A percentile compares a stretch with the other conserved stretches of the same genome.
phyloP scores from a whole-genome alignment of 306 rosid species.

The Castanopsis chinensis region DNA sequence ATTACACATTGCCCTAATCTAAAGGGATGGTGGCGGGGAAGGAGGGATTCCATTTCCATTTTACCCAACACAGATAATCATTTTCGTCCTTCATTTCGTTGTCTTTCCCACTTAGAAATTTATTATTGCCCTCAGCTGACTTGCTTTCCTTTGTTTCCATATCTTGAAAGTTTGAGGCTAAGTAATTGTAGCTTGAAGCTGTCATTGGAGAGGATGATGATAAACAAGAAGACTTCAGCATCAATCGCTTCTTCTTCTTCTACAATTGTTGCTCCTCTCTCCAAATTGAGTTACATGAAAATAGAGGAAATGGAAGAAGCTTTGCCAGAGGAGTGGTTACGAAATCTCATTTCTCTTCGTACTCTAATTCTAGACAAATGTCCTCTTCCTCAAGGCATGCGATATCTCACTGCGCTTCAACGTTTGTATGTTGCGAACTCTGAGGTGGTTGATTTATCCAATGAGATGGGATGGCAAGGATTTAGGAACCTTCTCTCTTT shows the following conservation, averaged over 20 bases:
- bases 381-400: background rate
- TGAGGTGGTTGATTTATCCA: background rate
- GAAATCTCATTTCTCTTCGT: background rate
- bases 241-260: background rate
- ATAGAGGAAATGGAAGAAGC: rapidly evolving
- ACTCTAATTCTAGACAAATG: background rate
- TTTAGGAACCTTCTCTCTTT: background rate
- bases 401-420: background rate
- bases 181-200: background rate
- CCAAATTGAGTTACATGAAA: background rate
- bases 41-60: background rate
- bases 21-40: slow-evolving; percentile 23
- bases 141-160: slow-evolving; percentile 6
- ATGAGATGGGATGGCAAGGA: background rate
- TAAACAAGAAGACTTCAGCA: background rate
- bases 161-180: no score
- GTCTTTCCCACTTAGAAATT: background rate
- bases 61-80: no score
- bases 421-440: rapidly evolving
- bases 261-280: background rate
- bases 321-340: background rate
- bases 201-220: background rate
- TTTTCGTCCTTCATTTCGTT: no score
- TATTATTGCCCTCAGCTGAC: background rate
- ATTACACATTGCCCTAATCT: slow-evolving; percentile 12